phyloP scores from a whole-genome alignment of 1,284 basidiomycete genomes.

The Moesziomyces sp. region DNA sequence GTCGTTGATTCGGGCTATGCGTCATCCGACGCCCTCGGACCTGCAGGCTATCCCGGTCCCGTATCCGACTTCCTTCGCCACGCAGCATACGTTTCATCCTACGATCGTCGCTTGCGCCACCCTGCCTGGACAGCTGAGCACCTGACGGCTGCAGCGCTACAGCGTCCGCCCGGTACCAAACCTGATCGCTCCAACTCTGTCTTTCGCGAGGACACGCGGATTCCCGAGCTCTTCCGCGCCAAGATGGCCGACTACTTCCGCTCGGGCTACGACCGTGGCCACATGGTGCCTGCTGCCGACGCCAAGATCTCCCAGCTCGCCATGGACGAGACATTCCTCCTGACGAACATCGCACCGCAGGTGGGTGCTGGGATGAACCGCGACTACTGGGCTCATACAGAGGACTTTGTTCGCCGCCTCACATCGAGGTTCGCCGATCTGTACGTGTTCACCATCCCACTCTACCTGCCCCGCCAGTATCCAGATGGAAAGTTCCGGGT shows the following conservation, averaged over 20 bases:
- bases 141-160: slow-evolving; percentile 76
- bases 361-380: slow-evolving; percentile 97
- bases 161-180: slow-evolving; percentile 35
- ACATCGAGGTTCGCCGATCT: slow-evolving; percentile 89
- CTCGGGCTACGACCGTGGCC: slow-evolving; percentile 92
- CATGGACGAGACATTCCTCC: slow-evolving; percentile 95
- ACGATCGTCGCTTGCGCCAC: slow-evolving; percentile 89
- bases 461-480: slow-evolving; percentile 89
- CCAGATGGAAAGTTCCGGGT: slow-evolving; percentile 93
- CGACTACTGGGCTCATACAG: slow-evolving; percentile 78
- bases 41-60: slow-evolving; percentile 73
- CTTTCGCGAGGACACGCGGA: slow-evolving; percentile 84
- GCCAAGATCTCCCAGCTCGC: slow-evolving; percentile 89
- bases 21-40: slow-evolving; percentile 32
- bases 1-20: slow-evolving; percentile 28
- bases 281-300: slow-evolving; percentile 97
- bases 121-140: slow-evolving; percentile 96
- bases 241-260: slow-evolving; percentile 81
- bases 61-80: slow-evolving; percentile 82
- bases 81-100: slow-evolving; percentile 85
- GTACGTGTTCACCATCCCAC: slow-evolving; percentile 95
- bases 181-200: slow-evolving; percentile 74
- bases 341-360: slow-evolving; percentile 97
- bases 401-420: slow-evolving; percentile 92
- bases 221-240: slow-evolving; percentile 85